phyloP scores from a whole-genome alignment of 305 asterid genomes.

The Lippia alba region DNA sequence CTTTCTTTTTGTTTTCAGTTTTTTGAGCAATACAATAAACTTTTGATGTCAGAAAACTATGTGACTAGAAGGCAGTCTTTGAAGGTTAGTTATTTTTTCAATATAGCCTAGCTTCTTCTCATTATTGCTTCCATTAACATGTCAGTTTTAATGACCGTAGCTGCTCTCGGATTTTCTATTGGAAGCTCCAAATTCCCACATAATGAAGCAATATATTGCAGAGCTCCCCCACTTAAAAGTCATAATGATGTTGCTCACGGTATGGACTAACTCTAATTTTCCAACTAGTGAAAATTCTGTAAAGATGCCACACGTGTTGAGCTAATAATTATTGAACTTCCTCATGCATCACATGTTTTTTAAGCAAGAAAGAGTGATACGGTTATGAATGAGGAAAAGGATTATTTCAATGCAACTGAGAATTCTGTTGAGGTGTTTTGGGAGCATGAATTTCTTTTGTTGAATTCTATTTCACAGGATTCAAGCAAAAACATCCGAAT shows the following conservation, averaged over 20 bases:
- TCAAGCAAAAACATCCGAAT: constrained; percentile 93
- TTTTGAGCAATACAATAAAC: constrained; percentile 89
- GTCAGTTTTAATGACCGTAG: constrained; percentile 50
- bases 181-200: constrained; percentile 88
- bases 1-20: constrained; percentile 53
- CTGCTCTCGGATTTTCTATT: constrained; percentile 92
- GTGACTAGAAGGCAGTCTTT: constrained; percentile 98
- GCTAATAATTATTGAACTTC: constrained; percentile 21
- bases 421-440: constrained; percentile 8
- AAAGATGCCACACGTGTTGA: constrained; percentile 11
- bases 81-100: constrained; percentile 68
- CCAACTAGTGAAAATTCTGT: background rate
- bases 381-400: constrained; percentile 11
- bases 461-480: constrained; percentile 61
- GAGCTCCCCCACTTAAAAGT: constrained; percentile 88
- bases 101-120: constrained; percentile 34
- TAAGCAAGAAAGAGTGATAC: constrained; percentile 9
- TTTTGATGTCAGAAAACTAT: constrained; percentile 79
- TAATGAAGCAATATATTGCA: constrained; percentile 87
- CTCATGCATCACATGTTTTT: constrained; percentile 18
- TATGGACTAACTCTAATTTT: constrained; percentile 36
- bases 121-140: constrained; percentile 34
- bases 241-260: constrained; percentile 96
- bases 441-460: constrained; percentile 20
- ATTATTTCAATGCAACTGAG: constrained; percentile 2